A percentile compares a stretch with the other conserved stretches of the same genome.
Evolutionary conservation across 2,329 filamentous ascomycete species (phyloP).

Genomic region (Macrophomina phaseolina): DNA sequence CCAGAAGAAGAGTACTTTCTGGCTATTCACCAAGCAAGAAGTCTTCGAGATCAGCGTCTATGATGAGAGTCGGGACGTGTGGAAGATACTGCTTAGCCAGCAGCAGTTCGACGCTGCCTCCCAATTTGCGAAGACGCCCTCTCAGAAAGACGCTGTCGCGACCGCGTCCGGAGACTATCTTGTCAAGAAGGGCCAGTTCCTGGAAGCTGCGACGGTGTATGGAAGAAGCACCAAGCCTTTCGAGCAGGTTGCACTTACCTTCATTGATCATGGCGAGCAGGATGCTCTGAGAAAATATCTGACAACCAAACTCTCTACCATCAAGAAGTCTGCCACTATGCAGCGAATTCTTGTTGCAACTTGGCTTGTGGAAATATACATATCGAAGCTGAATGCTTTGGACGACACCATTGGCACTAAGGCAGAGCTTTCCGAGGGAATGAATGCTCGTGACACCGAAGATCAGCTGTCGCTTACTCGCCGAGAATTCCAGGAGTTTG

Average conservation of each 20-base stretch:
- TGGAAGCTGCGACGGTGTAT: constrained; percentile 87
- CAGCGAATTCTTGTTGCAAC: constrained; percentile 93
- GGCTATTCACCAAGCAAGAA: constrained; percentile 89
- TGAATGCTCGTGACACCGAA: constrained; percentile 72
- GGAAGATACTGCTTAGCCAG: constrained; percentile 88
- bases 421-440: constrained; percentile 76
- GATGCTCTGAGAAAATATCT: constrained; percentile 92
- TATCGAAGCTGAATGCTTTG: constrained; percentile 93
- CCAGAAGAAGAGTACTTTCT: constrained; percentile 93
- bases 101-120: constrained; percentile 89
- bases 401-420: constrained; percentile 94
- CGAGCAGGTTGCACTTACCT: constrained; percentile 88
- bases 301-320: constrained; percentile 77
- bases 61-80: constrained; percentile 90
- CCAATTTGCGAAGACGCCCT: constrained; percentile 77
- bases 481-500: constrained; percentile 86
- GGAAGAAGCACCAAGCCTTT: constrained; percentile 97
- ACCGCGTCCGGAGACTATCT: constrained; percentile 91
- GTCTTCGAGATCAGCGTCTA: constrained; percentile 93
- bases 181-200: constrained; percentile 78
- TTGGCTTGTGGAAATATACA: constrained; percentile 95
- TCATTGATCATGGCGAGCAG: constrained; percentile 88
- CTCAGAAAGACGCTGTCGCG: constrained; percentile 88
- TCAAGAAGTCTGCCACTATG: constrained; percentile 86
- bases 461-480: constrained; percentile 73